Conservation (phyloP, 1,284 basidiomycete genomes). For the Tilletia indica region DNA sequence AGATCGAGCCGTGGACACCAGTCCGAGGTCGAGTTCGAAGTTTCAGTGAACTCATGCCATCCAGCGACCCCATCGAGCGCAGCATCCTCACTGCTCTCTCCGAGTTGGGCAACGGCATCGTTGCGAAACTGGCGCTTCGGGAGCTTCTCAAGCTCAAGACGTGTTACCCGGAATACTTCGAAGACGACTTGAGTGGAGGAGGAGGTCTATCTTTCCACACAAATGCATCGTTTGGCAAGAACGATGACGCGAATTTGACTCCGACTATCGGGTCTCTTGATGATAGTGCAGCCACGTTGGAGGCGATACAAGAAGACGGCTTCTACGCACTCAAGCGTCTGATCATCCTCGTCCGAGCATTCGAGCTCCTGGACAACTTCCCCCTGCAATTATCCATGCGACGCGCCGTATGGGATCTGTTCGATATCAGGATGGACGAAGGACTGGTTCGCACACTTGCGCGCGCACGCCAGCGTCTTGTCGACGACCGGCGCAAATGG, state of each 20-base stretch:
- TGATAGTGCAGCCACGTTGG: background rate
- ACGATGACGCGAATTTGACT: constrained; percentile 1
- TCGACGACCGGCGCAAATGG: background rate
- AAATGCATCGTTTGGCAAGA: background rate
- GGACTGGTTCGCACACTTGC: constrained; percentile 24
- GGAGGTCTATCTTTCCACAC: background rate
- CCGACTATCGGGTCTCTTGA: constrained; percentile 9
- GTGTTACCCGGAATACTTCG: constrained; percentile 37
- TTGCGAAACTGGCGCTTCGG: constrained; percentile 62
- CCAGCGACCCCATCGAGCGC: constrained; percentile 68
- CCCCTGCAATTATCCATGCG: constrained; percentile 77
- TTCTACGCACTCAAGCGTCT: background rate
- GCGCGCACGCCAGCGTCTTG: background rate
- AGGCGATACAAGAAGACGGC: background rate
- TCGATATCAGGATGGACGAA: constrained; percentile 62
- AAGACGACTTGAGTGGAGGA: constrained; percentile 25
- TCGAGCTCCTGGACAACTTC: constrained; percentile 59
- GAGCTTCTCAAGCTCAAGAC: constrained; percentile 61
- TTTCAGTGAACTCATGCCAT: constrained; percentile 43
- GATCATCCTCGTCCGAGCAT: constrained; percentile 35
- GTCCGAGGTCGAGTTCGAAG: constrained; percentile 23
- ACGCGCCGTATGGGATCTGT: constrained; percentile 86
- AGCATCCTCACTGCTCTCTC: constrained; percentile 85
- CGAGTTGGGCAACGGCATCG: constrained; percentile 91
- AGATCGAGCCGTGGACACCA: constrained; percentile 75